Base-by-base conservation (phyloP, 2,329 filamentous ascomycete genomes). In the Talaromyces sp. region DNA sequence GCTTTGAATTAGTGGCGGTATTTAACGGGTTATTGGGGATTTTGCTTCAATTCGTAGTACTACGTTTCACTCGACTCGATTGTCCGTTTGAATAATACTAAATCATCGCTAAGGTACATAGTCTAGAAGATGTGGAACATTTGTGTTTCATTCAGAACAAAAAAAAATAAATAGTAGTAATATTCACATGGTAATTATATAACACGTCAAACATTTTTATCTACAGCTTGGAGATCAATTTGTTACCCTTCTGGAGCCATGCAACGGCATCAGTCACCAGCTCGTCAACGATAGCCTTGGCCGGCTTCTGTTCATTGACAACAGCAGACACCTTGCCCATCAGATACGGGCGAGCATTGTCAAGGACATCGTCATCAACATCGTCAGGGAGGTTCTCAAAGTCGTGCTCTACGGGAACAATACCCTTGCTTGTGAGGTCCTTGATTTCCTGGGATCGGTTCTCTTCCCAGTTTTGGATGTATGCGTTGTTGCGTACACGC, bases 291-390 rank as follows among this genome's bases (percentile, higher is more conserved):
- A 99, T 93, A 19, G 77, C 90, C 84, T 93, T 96, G 64, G 95
- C 95, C 43, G 84, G 81, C 86, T 96, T 96, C 82, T 88, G 89
- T 80, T 98, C 92, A 72, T 93, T 95, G 60, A 95, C 90, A 32
- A 97, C 91, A 29, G 95, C 93, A 41, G 95, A 90, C 63, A 90
- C 93, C 84, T 98, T 96, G 76, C 95, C 95, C 95, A 99, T 99
- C 68, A 97, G 79, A 82, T 86, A 96, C 14, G 93, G 93, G 62
- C 91, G 85, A 71, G 91, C 93, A 73, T 95, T 91, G 75, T 98
- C 95, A 80, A 99, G 87, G 35, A 89, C 85, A 46, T 98, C 91
- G 62, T 97, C 93, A 61, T 90, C 85, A 63, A 89, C 84, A 54
- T 89, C 86, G 65, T 82, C 81, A 24, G 84, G 82, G 70, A 96